These are phyloP conservation scores for Neolentinus lepideus DNA, from an alignment of 1,284 basidiomycete species.

Conservation along the genomic window DNA sequence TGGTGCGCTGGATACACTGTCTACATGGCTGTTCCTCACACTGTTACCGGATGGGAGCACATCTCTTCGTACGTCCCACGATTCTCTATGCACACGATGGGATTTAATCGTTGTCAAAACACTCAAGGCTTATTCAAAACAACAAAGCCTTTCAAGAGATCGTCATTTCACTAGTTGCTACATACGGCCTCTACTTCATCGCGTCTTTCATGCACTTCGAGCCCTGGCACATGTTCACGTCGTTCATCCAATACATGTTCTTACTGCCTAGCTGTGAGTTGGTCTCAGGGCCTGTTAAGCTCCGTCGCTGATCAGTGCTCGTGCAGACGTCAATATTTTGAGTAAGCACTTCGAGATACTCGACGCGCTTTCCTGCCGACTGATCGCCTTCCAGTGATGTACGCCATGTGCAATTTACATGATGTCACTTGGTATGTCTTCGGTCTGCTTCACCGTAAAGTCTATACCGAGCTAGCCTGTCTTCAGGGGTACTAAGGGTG, in stretches of 20 bases:
- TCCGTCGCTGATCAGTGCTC: slow-evolving; percentile 11
- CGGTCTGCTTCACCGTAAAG: slow-evolving; percentile 3
- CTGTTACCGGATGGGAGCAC: slow-evolving; percentile 64
- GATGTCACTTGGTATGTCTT: slow-evolving; percentile 71
- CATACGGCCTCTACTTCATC: slow-evolving; percentile 86
- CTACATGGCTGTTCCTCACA: slow-evolving; percentile 77
- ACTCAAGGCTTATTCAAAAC: slow-evolving; percentile 44
- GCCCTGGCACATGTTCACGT: slow-evolving; percentile 94
- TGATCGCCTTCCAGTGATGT: slow-evolving; percentile 53
- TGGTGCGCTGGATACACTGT: slow-evolving; percentile 89
- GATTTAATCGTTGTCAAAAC: slow-evolving; percentile 11
- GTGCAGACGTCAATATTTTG: slow-evolving; percentile 78
- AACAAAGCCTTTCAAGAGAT: slow-evolving; percentile 78
- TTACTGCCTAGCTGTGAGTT: slow-evolving; percentile 65
- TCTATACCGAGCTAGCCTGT: slow-evolving; percentile 1
- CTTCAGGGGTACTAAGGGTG: slow-evolving; percentile 81
- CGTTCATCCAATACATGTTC: slow-evolving; percentile 82
- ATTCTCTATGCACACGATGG: slow-evolving; percentile 3
- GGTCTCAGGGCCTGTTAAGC: not conserved
- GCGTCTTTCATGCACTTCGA: slow-evolving; percentile 83
- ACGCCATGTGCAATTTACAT: slow-evolving; percentile 86
- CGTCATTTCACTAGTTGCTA: slow-evolving; percentile 73
- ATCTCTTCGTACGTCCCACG: slow-evolving; percentile 44
- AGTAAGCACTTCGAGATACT: slow-evolving; percentile 31
- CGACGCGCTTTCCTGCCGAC: not conserved